These are phyloP conservation scores for Sphaceloma murrayae DNA, from an alignment of 2,329 filamentous ascomycete species.

Conservation along the genomic window DNA sequence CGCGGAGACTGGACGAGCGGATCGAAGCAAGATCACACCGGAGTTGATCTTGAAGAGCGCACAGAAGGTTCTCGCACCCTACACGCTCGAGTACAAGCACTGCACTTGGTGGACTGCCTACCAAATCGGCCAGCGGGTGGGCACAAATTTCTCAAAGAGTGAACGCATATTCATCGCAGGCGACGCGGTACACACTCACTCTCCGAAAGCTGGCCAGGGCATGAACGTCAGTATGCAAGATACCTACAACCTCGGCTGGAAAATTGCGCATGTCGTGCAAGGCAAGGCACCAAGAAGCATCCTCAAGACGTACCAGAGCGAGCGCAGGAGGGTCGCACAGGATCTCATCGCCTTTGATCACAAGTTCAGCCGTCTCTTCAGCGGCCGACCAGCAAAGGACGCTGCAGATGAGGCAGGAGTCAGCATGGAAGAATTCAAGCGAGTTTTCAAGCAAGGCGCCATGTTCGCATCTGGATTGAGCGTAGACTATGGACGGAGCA, in stretches of 20 bases:
- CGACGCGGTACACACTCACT: conserved; percentile 48
- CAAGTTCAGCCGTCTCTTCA: conserved; percentile 41
- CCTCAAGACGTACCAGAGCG: conserved; percentile 21
- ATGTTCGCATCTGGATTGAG: conserved; percentile 48
- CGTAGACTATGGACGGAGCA: conserved; percentile 50
- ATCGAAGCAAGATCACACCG: conserved; percentile 54
- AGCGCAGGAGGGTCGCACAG: conserved; percentile 35
- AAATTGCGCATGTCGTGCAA: conserved; percentile 43
- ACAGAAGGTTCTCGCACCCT: conserved; percentile 56
- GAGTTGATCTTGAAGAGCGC: conserved; percentile 54
- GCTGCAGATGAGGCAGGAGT: conserved; percentile 52
- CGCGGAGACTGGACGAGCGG: conserved; percentile 37
- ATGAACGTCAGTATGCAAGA: conserved; percentile 69
- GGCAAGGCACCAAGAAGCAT: conserved; percentile 24
- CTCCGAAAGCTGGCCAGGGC: conserved; percentile 57
- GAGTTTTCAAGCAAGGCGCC: conserved; percentile 50
- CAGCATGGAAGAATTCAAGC: conserved; percentile 53
- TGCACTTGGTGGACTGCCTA: conserved; percentile 62
- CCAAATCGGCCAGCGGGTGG: conserved; percentile 43
- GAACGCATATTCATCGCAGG: conserved; percentile 60
- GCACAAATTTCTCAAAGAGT: conserved; percentile 45
- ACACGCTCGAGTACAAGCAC: conserved; percentile 54
- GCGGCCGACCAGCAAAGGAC: conserved; percentile 48
- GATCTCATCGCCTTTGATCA: conserved; percentile 47
- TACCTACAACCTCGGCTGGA: conserved; percentile 50